Conservation (phyloP, 2,329 filamentous ascomycete genomes). For the Pyrenophora seminiperda region DNA sequence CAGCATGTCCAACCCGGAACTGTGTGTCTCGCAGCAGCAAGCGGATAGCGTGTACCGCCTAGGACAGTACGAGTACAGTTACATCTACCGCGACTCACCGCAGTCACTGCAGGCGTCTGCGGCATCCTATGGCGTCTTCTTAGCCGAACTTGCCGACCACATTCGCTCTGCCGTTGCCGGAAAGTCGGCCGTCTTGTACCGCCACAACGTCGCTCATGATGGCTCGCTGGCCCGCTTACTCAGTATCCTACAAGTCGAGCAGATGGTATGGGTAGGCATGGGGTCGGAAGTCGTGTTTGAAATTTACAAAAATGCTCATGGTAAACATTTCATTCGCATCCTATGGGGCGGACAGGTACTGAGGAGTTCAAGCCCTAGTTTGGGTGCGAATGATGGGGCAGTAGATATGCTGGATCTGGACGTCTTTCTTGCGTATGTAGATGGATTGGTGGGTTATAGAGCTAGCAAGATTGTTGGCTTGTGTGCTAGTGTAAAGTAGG, state of each 20-base stretch:
- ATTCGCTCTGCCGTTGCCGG: conserved; percentile 55
- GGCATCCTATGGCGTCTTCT: conserved; percentile 71
- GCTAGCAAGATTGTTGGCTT: conserved; percentile 50
- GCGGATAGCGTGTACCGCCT: conserved; percentile 75
- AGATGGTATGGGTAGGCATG: conserved; percentile 87
- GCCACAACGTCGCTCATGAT: conserved; percentile 82
- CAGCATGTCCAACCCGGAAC: conserved; percentile 55
- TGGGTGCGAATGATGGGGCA: conserved; percentile 54
- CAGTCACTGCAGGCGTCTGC: conserved; percentile 66
- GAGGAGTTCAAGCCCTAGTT: conserved; percentile 67
- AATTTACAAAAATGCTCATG: conserved; percentile 54
- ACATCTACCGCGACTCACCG: conserved; percentile 72
- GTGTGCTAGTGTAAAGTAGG: conserved; percentile 10
- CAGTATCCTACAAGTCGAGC: conserved; percentile 71
- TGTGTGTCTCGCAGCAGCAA: conserved; percentile 66
- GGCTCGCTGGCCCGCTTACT: conserved; percentile 71
- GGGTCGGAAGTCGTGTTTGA: conserved; percentile 79
- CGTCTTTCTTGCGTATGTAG: conserved; percentile 70
- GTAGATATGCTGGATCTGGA: conserved; percentile 74
- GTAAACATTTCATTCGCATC: conserved; percentile 63
- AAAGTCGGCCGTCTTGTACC: conserved; percentile 56
- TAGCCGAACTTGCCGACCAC: conserved; percentile 72
- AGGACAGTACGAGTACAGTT: conserved; percentile 80
- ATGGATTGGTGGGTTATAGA: conserved; percentile 66
- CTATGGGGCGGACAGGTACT: conserved; percentile 73